Evolutionary conservation across 805 yeast genomes (phyloP), one percentile per base, ranked within the genome.

Genomic region (Zygosaccharomyces bailii): DNA sequence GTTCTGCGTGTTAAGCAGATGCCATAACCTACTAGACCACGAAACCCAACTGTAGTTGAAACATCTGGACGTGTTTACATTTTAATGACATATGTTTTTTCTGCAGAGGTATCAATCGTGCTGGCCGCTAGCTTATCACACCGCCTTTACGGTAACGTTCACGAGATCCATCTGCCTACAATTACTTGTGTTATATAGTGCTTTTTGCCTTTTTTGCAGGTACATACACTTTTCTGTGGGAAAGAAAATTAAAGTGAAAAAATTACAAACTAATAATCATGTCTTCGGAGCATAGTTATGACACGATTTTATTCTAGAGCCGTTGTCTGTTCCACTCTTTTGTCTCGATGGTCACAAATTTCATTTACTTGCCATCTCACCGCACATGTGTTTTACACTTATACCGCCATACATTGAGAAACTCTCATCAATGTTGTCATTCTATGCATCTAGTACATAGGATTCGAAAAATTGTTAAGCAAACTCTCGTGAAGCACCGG

Each of bases 11-110:
- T 90, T 88, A 90, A 87, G 96, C 96, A 89, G 93, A 86, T 86
- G 96, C 96, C 96, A 90, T 90, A 81, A 89, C 96, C 96, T 73
- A 89, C 96, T 89, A 89, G 96, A 89, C 96, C 96, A 89, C 89
- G 83, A 80, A 82, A 82, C 93, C 93, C 60, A 20, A n/a, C 11
- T 38, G 42, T n/a, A 10, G 13, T 11, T n/a, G 3, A 27, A 27
- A 6, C 27, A 4, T 24, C 11, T 24, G 4, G 3, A 3, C 7
- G n/a, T 24, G 27, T 24, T 10, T 24, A 24, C 5, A 4, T 4
- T 10, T 24, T n/a, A n/a, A n/a, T n/a, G n/a, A n/a, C n/a, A n/a
- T n/a, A n/a, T n/a, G n/a, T n/a, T n/a, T n/a, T n/a, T n/a, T n/a
- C n/a, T n/a, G n/a, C n/a, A n/a, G n/a, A n/a, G n/a, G n/a, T n/a